phyloP scores from a whole-genome alignment of 352 stramenopile species.

The Phytophthora crassamura region DNA sequence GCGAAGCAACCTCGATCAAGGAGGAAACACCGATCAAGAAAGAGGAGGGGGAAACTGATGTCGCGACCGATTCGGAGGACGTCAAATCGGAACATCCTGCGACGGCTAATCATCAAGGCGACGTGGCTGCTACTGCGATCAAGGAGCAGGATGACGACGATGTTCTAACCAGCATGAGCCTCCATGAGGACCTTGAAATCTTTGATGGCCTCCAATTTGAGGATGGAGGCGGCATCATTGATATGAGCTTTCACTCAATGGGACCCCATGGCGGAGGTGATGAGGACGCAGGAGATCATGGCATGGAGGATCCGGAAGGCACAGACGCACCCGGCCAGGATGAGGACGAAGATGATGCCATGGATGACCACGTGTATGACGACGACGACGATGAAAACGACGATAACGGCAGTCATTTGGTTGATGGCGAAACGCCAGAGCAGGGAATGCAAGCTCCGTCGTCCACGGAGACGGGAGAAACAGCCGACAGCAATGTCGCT shows the following conservation, averaged over 20 bases:
- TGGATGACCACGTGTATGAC: constrained; percentile 61
- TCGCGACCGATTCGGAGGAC: constrained; percentile 46
- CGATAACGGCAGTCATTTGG: constrained; percentile 20
- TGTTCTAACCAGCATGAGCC: constrained; percentile 71
- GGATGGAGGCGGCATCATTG: constrained; percentile 81
- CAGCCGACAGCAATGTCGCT: background rate
- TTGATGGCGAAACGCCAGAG: constrained; percentile 13
- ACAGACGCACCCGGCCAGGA: constrained; percentile 48
- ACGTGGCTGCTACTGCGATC: background rate
- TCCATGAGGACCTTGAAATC: constrained; percentile 83
- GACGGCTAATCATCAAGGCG: background rate
- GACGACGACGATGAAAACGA: constrained; percentile 72
- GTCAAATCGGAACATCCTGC: constrained; percentile 39
- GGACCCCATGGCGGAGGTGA: constrained; percentile 27
- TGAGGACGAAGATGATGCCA: constrained; percentile 51
- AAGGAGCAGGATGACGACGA: constrained; percentile 62
- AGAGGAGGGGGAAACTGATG: constrained; percentile 31
- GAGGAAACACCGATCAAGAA: constrained; percentile 18
- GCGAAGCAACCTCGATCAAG: constrained; percentile 7
- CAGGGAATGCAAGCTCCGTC: constrained; percentile 16
- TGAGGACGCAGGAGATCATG: constrained; percentile 36
- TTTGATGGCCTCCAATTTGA: constrained; percentile 91
- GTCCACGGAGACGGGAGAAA: constrained; percentile 10
- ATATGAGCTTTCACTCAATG: constrained; percentile 57
- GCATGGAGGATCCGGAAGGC: constrained; percentile 45